Conservation (phyloP, 345 rosid species). For the Cochlearia excelsa region DNA sequence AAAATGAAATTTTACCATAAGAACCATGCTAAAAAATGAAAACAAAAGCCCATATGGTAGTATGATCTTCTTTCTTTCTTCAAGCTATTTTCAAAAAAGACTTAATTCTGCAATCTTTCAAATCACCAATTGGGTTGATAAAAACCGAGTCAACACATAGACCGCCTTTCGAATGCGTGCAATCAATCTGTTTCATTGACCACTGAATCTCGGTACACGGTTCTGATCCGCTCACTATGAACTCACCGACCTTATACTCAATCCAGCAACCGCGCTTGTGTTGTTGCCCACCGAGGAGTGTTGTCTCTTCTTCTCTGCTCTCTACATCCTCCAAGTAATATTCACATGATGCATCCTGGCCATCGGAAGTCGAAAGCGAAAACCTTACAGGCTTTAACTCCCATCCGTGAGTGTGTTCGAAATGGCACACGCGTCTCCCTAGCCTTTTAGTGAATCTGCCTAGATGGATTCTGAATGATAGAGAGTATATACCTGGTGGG, state of each 20-base stretch:
- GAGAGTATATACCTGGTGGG: conserved; percentile 73
- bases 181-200: conserved; percentile 94
- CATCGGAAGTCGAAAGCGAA: conserved; percentile 63
- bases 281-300: conserved; percentile 30
- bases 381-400: conserved; percentile 71
- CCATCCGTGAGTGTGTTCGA: conserved; percentile 85
- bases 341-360: conserved; percentile 61
- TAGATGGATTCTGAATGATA: conserved; percentile 80
- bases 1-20: too few relatives aligned
- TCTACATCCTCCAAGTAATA: conserved; percentile 53
- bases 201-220: conserved; percentile 65
- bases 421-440: conserved; percentile 65
- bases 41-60: too few relatives aligned
- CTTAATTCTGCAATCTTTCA: conserved; percentile 48
- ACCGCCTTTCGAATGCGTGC: conserved; percentile 95
- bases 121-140: conserved; percentile 60
- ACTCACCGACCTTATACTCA: conserved; percentile 78
- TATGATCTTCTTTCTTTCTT: not conserved
- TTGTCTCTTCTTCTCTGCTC: conserved; percentile 40
- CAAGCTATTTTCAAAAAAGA: conserved; percentile 25
- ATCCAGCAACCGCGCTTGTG: conserved; percentile 94
- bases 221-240: conserved; percentile 55
- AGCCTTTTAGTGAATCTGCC: conserved; percentile 71
- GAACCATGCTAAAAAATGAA: too few relatives aligned
- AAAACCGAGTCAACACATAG: conserved; percentile 89